Base-by-base conservation (phyloP, 2,329 filamentous ascomycete genomes). In the Pezicula radicicola region DNA sequence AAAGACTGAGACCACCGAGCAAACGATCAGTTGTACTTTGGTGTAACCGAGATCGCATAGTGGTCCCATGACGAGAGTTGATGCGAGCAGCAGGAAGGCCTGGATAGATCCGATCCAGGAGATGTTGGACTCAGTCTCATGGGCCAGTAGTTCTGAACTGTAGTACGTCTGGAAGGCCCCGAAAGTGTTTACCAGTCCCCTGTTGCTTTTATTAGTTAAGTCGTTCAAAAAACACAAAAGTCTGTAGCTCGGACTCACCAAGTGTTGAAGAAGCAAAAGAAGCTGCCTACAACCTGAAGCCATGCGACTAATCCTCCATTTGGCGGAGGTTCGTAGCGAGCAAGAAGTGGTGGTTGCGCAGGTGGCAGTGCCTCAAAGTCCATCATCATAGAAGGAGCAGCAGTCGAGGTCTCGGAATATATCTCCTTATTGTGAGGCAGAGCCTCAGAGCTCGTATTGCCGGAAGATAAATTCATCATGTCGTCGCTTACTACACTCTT, bases 231-330 rank as follows among this genome's bases (percentile, higher is more conserved):
- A 6, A 12, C 4, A 7, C 12, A 19, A n/a, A 40, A 7, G 4
- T 25, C 25, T 25, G 25, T 25, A 25, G 25, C 25, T 25, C 6
- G 6, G 37, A 25, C 40, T 7, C 25, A 46, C 73, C 80, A 84
- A 0, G 79, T 79, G 56, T 76, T 80, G 63, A 82, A 77, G 56
- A 80, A 77, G 45, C 81, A 70, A 41, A 77, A 64, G 60, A 78
- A 78, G 3, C 68, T 73, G 13, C 79, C 68, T 2, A 72, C 70
- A 4, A 77, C 77, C 58, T 83, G 80, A 0, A 71, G 66, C 80
- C 80, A 83, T 16, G 80, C 80, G 30, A 68, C 63, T 28, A 75
- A 61, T 0, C 80, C 80, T 8, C 79, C 79, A 49, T 83, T 63
- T 7, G 68, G 63, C 40, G 40, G 40, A 13, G 40, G 40, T 12